Percentiles rank a stretch among this genome's conserved stretches.
Evolutionary conservation across 441 rosid species (phyloP).

Genomic region (Jatropha podagrica): DNA sequence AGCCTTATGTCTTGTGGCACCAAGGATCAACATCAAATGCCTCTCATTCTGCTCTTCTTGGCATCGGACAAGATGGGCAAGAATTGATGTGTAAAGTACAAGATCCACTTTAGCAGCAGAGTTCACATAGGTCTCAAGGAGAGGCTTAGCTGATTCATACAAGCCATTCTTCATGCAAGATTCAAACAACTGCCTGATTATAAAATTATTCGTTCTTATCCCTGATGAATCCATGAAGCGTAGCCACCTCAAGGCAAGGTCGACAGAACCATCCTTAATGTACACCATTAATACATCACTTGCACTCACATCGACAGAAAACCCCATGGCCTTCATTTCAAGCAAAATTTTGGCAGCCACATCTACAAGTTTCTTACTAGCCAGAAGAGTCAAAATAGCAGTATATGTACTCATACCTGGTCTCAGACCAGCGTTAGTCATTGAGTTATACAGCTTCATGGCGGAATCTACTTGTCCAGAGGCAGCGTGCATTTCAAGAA

Average conservation of each 20-base stretch:
- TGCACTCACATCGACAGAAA: conserved; percentile 84
- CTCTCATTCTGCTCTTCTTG: conserved; percentile 87
- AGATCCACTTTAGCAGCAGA: conserved; percentile 90
- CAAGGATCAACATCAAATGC: conserved; percentile 83
- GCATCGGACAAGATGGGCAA: conserved; percentile 88
- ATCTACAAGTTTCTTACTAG: conserved; percentile 88
- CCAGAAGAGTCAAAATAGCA: conserved; percentile 75
- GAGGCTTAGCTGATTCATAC: conserved; percentile 82
- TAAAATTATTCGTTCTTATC: conserved; percentile 86
- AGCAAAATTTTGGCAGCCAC: conserved; percentile 94
- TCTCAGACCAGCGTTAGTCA: conserved; percentile 86
- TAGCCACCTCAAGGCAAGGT: conserved; percentile 89
- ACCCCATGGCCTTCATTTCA: conserved; percentile 97
- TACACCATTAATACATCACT: conserved; percentile 97
- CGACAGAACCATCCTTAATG: conserved; percentile 87
- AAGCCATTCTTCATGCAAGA: conserved; percentile 88
- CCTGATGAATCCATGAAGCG: conserved; percentile 96
- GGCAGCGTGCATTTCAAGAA: conserved; percentile 92
- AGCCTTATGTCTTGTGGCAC: conserved; percentile 83
- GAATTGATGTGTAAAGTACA: conserved; percentile 90
- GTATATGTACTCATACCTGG: conserved; percentile 90
- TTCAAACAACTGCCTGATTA: conserved; percentile 88
- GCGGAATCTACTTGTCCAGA: conserved; percentile 89
- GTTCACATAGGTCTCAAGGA: conserved; percentile 66
- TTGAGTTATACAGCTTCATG: conserved; percentile 89